These are phyloP conservation scores for Paracoccidioides lutzii DNA, from an alignment of 2,329 filamentous ascomycete species.

Conservation along the genomic window DNA sequence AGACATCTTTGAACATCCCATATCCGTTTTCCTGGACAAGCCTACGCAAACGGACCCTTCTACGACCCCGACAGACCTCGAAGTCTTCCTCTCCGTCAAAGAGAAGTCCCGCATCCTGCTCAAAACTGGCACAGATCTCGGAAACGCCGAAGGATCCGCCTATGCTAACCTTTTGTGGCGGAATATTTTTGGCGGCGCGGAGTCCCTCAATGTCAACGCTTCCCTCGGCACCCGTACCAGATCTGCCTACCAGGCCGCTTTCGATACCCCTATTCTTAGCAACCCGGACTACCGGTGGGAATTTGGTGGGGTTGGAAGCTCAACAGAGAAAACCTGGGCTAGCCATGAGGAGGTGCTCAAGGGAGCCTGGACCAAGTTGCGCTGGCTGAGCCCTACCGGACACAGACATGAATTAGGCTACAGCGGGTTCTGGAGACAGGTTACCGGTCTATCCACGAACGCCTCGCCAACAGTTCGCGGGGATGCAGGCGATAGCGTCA, in stretches of 20 bases:
- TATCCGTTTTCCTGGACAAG: constrained; percentile 70
- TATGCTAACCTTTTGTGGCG: constrained; percentile 78
- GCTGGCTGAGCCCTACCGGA: constrained; percentile 54
- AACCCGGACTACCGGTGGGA: constrained; percentile 72
- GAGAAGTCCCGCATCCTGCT: constrained; percentile 76
- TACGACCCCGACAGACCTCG: constrained; percentile 62
- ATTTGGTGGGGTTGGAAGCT: constrained; percentile 67
- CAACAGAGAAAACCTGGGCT: constrained; percentile 82
- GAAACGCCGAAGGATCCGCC: constrained; percentile 85
- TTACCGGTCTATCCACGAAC: constrained; percentile 61
- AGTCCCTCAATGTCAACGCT: constrained; percentile 75
- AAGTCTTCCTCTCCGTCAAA: constrained; percentile 62
- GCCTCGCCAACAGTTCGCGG: constrained; percentile 71
- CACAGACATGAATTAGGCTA: constrained; percentile 70
- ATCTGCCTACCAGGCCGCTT: constrained; percentile 77
- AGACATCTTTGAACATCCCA: constrained; percentile 80
- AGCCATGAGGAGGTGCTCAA: constrained; percentile 83
- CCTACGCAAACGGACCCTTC: constrained; percentile 56
- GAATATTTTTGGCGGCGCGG: constrained; percentile 89
- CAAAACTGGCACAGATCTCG: constrained; percentile 89
- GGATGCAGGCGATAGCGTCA: constrained; percentile 83
- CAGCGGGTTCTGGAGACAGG: constrained; percentile 71
- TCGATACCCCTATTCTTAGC: constrained; percentile 70
- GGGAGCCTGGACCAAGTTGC: constrained; percentile 62
- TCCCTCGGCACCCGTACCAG: constrained; percentile 80